Evolutionary conservation across 495 filamentous ascomycete genomes (phyloP).

Genomic region (Glarea lozoyensis): DNA sequence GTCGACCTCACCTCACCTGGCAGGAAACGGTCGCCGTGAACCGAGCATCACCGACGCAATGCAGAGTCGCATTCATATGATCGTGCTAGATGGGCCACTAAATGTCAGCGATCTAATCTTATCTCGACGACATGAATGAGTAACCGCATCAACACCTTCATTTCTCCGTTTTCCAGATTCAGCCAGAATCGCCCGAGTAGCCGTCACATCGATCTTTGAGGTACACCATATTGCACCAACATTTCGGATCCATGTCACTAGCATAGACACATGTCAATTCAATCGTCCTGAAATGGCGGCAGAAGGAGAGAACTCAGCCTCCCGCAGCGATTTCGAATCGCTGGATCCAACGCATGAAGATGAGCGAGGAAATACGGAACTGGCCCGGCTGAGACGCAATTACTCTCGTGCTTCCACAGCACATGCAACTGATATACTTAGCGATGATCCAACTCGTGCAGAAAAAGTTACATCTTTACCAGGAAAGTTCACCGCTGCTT

Average conservation of each 20-base stretch:
- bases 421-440: not conserved
- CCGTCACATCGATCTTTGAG: not conserved
- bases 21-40: conserved; percentile 1
- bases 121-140: not conserved
- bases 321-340: not conserved
- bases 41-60: no score
- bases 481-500: conserved; percentile 7
- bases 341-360: conserved; percentile 4
- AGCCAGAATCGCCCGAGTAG: not conserved
- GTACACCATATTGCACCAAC: no score
- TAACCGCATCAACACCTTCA: not conserved
- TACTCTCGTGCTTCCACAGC: conserved; percentile 17
- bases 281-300: no score
- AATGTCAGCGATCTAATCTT: conserved; percentile 2
- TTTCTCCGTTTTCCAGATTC: not conserved
- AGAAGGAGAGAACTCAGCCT: no score
- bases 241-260: no score
- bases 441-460: conserved; percentile 10
- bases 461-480: no score
- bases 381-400: conserved; percentile 9
- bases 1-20: no score
- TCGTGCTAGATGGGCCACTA: not conserved
- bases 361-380: conserved; percentile 14
- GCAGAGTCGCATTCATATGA: not conserved
- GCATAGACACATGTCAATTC: no score